Evolutionary conservation across 192 early-diverging fungal species (phyloP), one percentile per base, ranked within the genome.

Genomic region (Thamnidium elegans): DNA sequence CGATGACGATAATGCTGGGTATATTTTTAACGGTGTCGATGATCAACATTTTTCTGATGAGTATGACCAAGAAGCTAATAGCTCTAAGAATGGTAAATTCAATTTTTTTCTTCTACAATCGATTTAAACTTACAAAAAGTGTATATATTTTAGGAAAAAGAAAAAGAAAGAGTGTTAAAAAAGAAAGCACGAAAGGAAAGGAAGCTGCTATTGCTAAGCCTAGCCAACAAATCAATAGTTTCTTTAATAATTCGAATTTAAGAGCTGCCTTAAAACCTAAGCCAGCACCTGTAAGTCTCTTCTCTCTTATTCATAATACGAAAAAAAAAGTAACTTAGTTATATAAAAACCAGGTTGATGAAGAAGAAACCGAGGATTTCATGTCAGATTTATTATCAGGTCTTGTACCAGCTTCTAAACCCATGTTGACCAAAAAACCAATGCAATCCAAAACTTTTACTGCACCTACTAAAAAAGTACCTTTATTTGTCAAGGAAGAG

Each of bases 1-100:
- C 13, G 85, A 88, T 62, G 87, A 90, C 50, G 89, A 88, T 55
- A 81, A 87, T 17, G 66, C 76, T 45, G 89, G 83, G 9, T 90
- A 91, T 68, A 73, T 69, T 15, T 84, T 83, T 50, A 72, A 85
- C 54, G 86, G 81, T 21, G 75, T 83, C 17, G 79, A 78, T 15
- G 64, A 78, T 42, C 61, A 69, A 15, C 39, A 34, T 2, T 78
- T 68, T 50, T 79, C 82, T 0, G 79, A 83, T 43, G 83, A 86
- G 42, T 76, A 73, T 2, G 74, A 80, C 7, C 26, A 26, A 26
- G 75, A 76, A 26, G 73, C 75, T n/a, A 73, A 77, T 14, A 21
- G 7, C 10, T 23, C 30, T n/a, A 14, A 42, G 17, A 59, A 59
- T 11, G 19, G 20, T 10, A 20, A 19, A 34, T 20, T 5, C 14